Evolutionary conservation across 495 filamentous ascomycete genomes (phyloP).

Genomic region (Annulohypoxylon bovei): DNA sequence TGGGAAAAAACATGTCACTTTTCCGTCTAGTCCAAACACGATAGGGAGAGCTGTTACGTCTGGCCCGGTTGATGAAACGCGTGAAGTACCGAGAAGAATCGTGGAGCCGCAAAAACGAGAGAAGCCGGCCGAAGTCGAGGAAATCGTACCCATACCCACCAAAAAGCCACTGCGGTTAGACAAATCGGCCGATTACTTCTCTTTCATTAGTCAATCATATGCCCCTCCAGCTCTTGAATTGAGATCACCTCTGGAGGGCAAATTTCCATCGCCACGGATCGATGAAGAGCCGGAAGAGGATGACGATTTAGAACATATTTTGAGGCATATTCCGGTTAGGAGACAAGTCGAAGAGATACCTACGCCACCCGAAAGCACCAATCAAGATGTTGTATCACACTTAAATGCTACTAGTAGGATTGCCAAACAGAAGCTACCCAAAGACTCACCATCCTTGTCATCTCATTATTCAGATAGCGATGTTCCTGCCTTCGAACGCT

Average conservation of each 20-base stretch:
- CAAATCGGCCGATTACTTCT: slow-evolving; percentile 43
- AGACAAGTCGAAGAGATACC: slow-evolving; percentile 8
- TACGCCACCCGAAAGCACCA: slow-evolving; percentile 2
- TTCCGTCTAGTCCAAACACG: slow-evolving; percentile 24
- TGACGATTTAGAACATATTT: slow-evolving; percentile 30
- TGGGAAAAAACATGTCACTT: slow-evolving; percentile 34
- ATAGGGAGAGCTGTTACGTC: slow-evolving; percentile 42
- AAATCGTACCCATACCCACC: not conserved
- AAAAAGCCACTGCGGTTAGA: slow-evolving; percentile 27
- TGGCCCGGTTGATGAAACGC: slow-evolving; percentile 1
- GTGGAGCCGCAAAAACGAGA: slow-evolving; percentile 13
- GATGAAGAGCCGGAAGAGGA: slow-evolving; percentile 40
- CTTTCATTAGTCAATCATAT: slow-evolving; percentile 42
- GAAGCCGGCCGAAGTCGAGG: not conserved
- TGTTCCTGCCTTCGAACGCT: slow-evolving; percentile 44
- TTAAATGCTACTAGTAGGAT: slow-evolving; percentile 9
- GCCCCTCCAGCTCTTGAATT: slow-evolving; percentile 41
- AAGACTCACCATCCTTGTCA: slow-evolving; percentile 43
- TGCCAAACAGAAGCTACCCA: slow-evolving; percentile 24
- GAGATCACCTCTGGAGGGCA: slow-evolving; percentile 32
- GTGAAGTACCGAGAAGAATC: not conserved
- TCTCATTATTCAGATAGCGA: slow-evolving; percentile 45
- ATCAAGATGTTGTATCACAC: not conserved
- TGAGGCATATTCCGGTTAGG: slow-evolving; percentile 28
- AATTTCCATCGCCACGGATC: slow-evolving; percentile 34